These are phyloP conservation scores for Fusarium staphyleae DNA, from an alignment of 2,329 filamentous ascomycete genomes.

Conservation along the genomic window DNA sequence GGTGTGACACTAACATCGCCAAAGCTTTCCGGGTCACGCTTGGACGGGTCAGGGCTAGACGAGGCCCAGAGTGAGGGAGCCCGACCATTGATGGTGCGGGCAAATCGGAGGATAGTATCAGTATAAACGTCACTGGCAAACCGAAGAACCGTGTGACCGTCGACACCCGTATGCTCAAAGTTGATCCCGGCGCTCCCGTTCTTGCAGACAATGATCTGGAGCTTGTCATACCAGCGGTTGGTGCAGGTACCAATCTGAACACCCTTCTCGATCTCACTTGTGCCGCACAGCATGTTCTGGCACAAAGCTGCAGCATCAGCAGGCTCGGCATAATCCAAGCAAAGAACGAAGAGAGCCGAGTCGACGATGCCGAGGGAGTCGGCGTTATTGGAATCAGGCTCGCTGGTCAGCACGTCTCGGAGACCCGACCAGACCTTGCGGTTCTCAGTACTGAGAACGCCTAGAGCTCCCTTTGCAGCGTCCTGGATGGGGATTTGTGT, in stretches of 20 bases:
- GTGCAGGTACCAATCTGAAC: constrained; percentile 98
- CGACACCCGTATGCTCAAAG: constrained; percentile 97
- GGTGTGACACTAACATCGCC: constrained; percentile 93
- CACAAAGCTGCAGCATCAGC: constrained; percentile 82
- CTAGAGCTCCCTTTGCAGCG: constrained; percentile 91
- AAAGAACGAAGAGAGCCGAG: constrained; percentile 89
- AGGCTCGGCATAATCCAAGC: constrained; percentile 91
- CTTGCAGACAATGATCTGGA: constrained; percentile 99
- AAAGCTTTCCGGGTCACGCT: constrained; percentile 89
- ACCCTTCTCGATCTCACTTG: constrained; percentile 87
- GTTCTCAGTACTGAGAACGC: constrained; percentile 95
- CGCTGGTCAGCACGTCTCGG: constrained; percentile 84
- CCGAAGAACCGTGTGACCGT: constrained; percentile 94
- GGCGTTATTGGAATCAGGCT: constrained; percentile 90
- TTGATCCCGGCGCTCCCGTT: constrained; percentile 99
- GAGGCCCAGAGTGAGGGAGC: constrained; percentile 93
- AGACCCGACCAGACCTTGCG: constrained; percentile 94
- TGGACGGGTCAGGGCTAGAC: constrained; percentile 88
- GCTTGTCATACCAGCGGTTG: constrained; percentile 98
- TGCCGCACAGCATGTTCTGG: constrained; percentile 98
- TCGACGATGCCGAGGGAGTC: constrained; percentile 97
- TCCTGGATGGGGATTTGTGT: constrained; percentile 89
- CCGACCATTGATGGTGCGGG: constrained; percentile 91
- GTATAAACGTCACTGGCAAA: constrained; percentile 98
- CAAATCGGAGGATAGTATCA: constrained; percentile 95